Evolutionary conservation across 768 basidiomycete genomes (phyloP), one percentile per base, ranked within the genome.

Genomic region (Tulasnella calospora): DNA sequence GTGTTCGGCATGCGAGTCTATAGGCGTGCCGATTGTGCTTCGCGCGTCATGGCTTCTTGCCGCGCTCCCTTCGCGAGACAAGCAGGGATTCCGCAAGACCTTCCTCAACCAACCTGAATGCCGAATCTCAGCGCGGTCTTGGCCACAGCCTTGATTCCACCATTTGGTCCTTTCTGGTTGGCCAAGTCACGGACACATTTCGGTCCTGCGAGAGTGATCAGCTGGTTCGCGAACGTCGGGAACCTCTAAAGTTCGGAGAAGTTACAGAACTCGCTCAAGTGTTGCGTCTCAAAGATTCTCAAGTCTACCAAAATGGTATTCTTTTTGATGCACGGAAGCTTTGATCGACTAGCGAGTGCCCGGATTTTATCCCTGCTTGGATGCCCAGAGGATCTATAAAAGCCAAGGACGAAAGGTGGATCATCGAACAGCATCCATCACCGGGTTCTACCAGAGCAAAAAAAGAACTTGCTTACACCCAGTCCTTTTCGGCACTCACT

Each of bases 401-500:
- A 67, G 61, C 61, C 61, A 67, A 67, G 61, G 5, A 23, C 21
- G 27, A 30, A 51, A 23, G 15, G 61, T 2, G n/a, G 10, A 8
- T 2, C 30, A 67, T 67, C 30, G 27, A 67, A 67, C 61, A 67
- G 61, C 61, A 67, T 67, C 61, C 61, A 35, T 67, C 61, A 67
- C 61, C 61, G 61, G 61, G 61, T 67, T 30, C 61, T 67, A 30
- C 61, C 61, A 67, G 35, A 67, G 61, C 30, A 27, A 67, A 67
- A 67, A 55, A 12, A 30, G 10, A 67, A 35, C 15, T 27, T 51
- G 21, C 23, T 13, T 23, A 51, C 61, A 6, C 19, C 15, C 61
- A 67, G 61, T 67, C 61, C 61, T 67, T 67, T 67, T 67, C 61
- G 61, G 61, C 61, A 67, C 61, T 67, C 61, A 27, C 33, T 51